Evolutionary conservation across 2,329 filamentous ascomycete species (phyloP), one percentile per base, ranked within the genome.

Genomic region (Microdochium trichocladiopsis): DNA sequence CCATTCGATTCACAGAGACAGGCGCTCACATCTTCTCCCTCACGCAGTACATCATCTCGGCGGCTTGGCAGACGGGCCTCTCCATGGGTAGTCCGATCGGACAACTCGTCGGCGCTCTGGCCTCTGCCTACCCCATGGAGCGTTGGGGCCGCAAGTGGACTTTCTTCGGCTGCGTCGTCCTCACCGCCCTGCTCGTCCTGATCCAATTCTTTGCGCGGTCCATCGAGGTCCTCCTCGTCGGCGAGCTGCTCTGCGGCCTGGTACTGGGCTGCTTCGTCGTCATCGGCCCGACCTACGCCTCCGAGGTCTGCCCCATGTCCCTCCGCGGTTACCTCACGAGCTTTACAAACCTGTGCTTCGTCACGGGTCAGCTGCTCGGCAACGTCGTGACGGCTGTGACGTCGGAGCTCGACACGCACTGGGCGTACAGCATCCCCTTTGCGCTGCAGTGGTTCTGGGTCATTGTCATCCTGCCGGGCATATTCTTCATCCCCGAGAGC

Each of bases 301-400:
- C 78, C 1, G 82, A 86, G 62, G 78, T 85, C 6, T 81, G 79
- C 37, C 82, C 82, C 2, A 69, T 80, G 25, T 75, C 76, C 1
- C 72, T 86, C 37, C 74, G 82, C 25, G 79, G 78, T 25, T 73
- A 79, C 47, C 66, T 84, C 22, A 84, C 81, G 1, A 77, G 76
- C 31, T 84, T 77, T 53, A 77, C 83, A 52, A 84, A 84, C 58
- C 66, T 84, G 36, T 83, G 80, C 59, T 85, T 83, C 65, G 80
- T 83, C 43, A 80, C 80, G 18, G 82, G 82, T 1, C 81, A 84
- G 60, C 71, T 85, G 4, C 68, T 84, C 2, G 79, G 69, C 4
- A 75, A 76, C 52, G 71, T 70, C 5, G 69, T 76, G 33, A 75
- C 73, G 1, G 69, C 72, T 2, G 72, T 70, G 2, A 71, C 73